Base-by-base conservation (phyloP, 2,329 filamentous ascomycete species). In the Boeremia exigua region DNA sequence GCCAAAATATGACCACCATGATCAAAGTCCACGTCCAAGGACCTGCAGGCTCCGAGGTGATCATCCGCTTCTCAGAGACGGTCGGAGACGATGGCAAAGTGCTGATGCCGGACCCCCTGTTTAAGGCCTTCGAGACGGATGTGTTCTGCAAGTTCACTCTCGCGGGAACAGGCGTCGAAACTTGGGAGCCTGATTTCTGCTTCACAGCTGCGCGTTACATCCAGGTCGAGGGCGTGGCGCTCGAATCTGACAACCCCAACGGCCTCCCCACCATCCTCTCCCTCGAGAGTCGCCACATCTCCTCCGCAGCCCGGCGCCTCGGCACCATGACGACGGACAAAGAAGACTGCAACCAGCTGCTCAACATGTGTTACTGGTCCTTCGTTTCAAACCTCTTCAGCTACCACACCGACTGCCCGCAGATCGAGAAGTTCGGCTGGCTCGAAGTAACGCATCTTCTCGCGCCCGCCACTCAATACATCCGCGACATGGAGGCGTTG, bases 401-500 rank as follows among this genome's bases (percentile, higher is more conserved):
- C 48, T 81, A 81, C 61, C 79, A 81, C 55, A 81, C 79, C 2
- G 79, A 81, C 59, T 66, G 65, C 37, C 62, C 65, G 7, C 65
- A 67, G 29, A 59, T 64, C 11, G 65, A 81, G 59, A 81, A 81
- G 54, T 81, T 81, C 37, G 79, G 77, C 0, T 81, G 79, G 79
- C 72, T 80, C 0, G 79, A 81, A 61, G 79, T 81, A 6, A 79
- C 79, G 1, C 75, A 78, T 48, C 67, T 81, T 10, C 77, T 81
- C 6, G 75, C 76, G 12, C 77, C 78, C 0, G 75, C 77, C 0
- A 80, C 78, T 0, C 79, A 81, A 49, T 80, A 81, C 47, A 73
- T 80, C 19, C 75, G 77, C 6, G 78, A 80, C 42, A 79, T 81
- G 70, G 79, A 81, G 51, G 69, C 75, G 0, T 63, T 81, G 0